A percentile compares a stretch with the other conserved stretches of the same genome.
Conservation (phyloP, 192 early-diverging fungal species). For the Coemansia sp. region DNA sequence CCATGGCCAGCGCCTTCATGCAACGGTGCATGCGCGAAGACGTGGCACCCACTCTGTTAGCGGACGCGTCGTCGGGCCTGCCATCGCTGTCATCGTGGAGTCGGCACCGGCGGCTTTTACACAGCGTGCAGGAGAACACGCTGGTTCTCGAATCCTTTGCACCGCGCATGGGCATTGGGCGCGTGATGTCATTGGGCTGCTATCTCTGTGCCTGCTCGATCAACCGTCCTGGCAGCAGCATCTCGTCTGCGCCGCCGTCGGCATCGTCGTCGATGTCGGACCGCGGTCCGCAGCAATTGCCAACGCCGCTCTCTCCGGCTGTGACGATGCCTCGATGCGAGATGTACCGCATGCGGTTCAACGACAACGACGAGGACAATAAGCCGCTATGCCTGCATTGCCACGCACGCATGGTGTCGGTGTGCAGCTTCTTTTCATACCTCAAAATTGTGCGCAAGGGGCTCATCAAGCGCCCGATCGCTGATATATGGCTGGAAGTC, state of each 20-base stretch:
- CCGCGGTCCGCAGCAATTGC: too few relatives aligned
- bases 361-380: slow-evolving; percentile 38
- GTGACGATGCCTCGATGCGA: slow-evolving; percentile 1
- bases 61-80: slow-evolving; percentile 13
- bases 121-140: slow-evolving; percentile 38
- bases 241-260: neutral
- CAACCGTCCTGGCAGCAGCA: slow-evolving; percentile 4
- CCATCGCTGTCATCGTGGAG: slow-evolving; percentile 37
- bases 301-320: slow-evolving; percentile 2
- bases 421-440: slow-evolving; percentile 50
- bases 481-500: slow-evolving; percentile 49
- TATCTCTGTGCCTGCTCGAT: slow-evolving; percentile 38
- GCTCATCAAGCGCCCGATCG: slow-evolving; percentile 43
- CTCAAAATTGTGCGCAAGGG: slow-evolving; percentile 43
- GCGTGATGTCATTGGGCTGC: slow-evolving; percentile 39
- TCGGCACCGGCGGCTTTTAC: slow-evolving; percentile 33
- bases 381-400: slow-evolving; percentile 40
- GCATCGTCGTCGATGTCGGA: slow-evolving; percentile 4
- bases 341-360: slow-evolving; percentile 44
- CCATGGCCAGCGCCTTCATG: slow-evolving; percentile 26
- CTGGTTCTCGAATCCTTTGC: slow-evolving; percentile 39
- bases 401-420: slow-evolving; percentile 41
- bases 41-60: slow-evolving; percentile 33
- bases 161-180: slow-evolving; percentile 18
- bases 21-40: slow-evolving; percentile 49